A percentile compares a stretch with the other conserved stretches of the same genome.
Evolutionary conservation across 768 basidiomycete genomes (phyloP).

Genomic region (Kwoniella shandongensis): DNA sequence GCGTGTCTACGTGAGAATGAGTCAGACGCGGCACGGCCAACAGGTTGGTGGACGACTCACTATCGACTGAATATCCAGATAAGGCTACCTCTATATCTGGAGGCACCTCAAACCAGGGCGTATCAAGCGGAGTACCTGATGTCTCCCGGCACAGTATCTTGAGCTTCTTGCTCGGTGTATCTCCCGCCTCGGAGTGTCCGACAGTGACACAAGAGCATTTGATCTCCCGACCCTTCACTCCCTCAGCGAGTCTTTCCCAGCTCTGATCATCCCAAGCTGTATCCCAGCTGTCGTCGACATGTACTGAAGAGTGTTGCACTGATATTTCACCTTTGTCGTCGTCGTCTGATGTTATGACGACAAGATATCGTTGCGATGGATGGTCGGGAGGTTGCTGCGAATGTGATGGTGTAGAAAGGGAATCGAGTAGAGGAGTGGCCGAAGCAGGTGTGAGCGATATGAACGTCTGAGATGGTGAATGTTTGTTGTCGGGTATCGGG

Average conservation of each 20-base stretch:
- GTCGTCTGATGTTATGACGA: conserved; percentile 12
- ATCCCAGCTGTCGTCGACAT: conserved; percentile 8
- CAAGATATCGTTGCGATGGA: conserved; percentile 18
- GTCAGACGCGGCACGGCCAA: too few relatives aligned
- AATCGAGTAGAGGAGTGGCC: conserved; percentile 13
- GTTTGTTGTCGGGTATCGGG: conserved; percentile 2
- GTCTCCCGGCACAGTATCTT: conserved; percentile 17
- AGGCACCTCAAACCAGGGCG: conserved; percentile 28
- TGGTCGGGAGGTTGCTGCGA: neutral
- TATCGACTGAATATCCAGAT: conserved; percentile 19
- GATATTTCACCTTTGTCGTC: neutral
- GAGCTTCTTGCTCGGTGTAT: conserved; percentile 17
- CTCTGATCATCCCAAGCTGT: conserved; percentile 21
- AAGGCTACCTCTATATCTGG: conserved; percentile 18
- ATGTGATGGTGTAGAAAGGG: conserved; percentile 10
- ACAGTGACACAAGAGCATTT: conserved; percentile 25
- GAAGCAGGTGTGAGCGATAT: conserved; percentile 20
- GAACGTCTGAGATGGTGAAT: conserved; percentile 14
- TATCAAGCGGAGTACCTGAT: conserved; percentile 12
- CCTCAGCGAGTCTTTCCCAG: conserved; percentile 18
- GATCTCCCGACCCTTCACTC: conserved; percentile 17
- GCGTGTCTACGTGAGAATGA: neutral
- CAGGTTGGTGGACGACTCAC: conserved; percentile 5
- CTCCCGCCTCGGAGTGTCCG: neutral
- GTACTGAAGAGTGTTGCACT: neutral